phyloP scores from a whole-genome alignment of 345 rosid species.

The Lenwebbia sp. region DNA sequence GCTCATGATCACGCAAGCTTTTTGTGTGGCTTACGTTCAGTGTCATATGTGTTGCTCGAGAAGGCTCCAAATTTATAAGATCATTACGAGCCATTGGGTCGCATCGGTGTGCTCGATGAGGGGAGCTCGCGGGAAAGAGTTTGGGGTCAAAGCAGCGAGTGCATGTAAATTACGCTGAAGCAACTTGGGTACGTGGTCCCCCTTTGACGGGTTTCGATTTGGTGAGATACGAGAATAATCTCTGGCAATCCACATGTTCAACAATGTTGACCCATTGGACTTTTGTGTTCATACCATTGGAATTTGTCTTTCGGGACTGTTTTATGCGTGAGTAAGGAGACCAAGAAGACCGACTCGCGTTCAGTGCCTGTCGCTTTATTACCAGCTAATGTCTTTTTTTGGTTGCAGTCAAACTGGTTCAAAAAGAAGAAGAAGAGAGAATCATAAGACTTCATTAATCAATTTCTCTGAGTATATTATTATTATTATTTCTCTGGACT shows the following conservation, averaged over 20 bases:
- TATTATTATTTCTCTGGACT: not conserved
- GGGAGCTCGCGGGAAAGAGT: not conserved
- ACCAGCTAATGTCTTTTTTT: not conserved
- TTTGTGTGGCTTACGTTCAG: not conserved
- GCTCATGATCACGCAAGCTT: not conserved
- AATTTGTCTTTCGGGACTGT: not conserved
- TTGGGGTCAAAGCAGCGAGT: not conserved
- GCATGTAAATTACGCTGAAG: not conserved
- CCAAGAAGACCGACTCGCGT: not conserved
- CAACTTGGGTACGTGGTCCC: not conserved
- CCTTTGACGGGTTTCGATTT: not conserved
- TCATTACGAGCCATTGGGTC: not conserved
- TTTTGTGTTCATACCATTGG: not conserved
- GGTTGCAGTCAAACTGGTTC: not conserved
- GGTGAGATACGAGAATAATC: not conserved
- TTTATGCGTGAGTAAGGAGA: not conserved
- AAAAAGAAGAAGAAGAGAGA: not conserved
- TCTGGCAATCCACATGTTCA: not conserved
- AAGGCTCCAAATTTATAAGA: not conserved
- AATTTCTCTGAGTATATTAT: not conserved
- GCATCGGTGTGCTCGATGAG: not conserved
- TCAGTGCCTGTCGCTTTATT: not conserved
- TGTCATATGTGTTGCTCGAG: not conserved
- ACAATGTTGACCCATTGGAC: not conserved
- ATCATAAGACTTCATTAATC: too few species aligned